Conservation (phyloP, 805 yeast genomes). For the Wickerhamomyces mucosus region DNA sequence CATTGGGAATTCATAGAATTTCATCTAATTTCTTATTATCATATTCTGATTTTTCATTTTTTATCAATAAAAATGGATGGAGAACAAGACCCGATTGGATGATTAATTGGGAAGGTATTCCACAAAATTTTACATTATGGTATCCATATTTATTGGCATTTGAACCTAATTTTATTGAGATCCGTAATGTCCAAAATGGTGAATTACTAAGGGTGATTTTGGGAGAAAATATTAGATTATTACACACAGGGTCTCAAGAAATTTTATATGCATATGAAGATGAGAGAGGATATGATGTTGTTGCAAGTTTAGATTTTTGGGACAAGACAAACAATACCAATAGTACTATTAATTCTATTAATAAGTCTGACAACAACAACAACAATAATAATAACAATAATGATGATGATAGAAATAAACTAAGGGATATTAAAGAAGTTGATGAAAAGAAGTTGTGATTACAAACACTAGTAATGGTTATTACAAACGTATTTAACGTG, state of each 20-base stretch:
- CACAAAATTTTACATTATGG: slow-evolving; percentile 86
- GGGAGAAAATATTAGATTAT: slow-evolving; percentile 83
- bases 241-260: slow-evolving; percentile 88
- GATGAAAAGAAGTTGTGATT: slow-evolving; percentile 6
- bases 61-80: slow-evolving; percentile 95
- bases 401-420: slow-evolving; percentile 7
- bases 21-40: slow-evolving; percentile 82
- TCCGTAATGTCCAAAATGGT: slow-evolving; percentile 82
- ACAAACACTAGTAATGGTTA: too few species aligned
- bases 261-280: slow-evolving; percentile 88
- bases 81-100: slow-evolving; percentile 89
- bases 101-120: slow-evolving; percentile 94
- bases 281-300: slow-evolving; percentile 84
- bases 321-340: slow-evolving; percentile 24
- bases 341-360: too few species aligned
- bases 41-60: slow-evolving; percentile 89
- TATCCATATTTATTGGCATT: slow-evolving; percentile 90
- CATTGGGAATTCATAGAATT: slow-evolving; percentile 84
- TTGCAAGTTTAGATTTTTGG: slow-evolving; percentile 90
- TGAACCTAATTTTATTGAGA: slow-evolving; percentile 84
- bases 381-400: slow-evolving; percentile 17
- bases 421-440: slow-evolving; percentile 18
- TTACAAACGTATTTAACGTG: too few species aligned
- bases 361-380: too few species aligned
- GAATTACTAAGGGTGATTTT: slow-evolving; percentile 79